Evolutionary conservation across 805 yeast species (phyloP).

Genomic region (Maudiozyma pseudohumilis): DNA sequence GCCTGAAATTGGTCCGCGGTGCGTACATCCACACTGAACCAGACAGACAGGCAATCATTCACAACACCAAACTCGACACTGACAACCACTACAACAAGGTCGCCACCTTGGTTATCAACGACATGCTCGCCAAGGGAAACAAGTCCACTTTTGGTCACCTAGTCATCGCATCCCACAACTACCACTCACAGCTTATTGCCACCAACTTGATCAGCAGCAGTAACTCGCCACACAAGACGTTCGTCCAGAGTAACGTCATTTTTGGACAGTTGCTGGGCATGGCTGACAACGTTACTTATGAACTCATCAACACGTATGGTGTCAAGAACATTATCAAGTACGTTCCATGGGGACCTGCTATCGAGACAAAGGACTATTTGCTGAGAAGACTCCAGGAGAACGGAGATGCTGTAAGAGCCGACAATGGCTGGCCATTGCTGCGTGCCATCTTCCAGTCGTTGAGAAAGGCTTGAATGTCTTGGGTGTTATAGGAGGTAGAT

Average conservation of each 20-base stretch:
- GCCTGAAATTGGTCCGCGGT: conserved; percentile 87
- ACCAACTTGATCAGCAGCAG: conserved; percentile 40
- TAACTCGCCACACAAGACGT: conserved; percentile 22
- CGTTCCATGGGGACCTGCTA: conserved; percentile 97
- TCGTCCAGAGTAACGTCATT: conserved; percentile 61
- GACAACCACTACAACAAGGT: conserved; percentile 70
- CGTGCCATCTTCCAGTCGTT: conserved; percentile 40
- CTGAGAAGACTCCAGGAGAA: conserved; percentile 88
- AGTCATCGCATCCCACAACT: conserved; percentile 87
- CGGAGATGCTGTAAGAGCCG: conserved; percentile 85
- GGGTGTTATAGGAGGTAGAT: neutral
- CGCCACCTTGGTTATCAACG: conserved; percentile 48
- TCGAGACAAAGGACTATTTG: conserved; percentile 84
- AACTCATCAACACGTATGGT: conserved; percentile 53
- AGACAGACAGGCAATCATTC: conserved; percentile 56
- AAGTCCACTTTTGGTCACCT: conserved; percentile 58
- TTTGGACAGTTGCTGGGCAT: conserved; percentile 89
- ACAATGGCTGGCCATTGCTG: conserved; percentile 68
- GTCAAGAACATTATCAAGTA: conserved; percentile 78
- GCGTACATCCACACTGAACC: conserved; percentile 90
- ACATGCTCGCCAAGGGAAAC: conserved; percentile 38
- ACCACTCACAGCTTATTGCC: conserved; percentile 63
- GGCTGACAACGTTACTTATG: conserved; percentile 84
- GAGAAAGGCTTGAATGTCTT: neutral
- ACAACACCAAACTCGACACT: conserved; percentile 67